Evolutionary conservation across 768 basidiomycete species (phyloP).

Genomic region (Tremella mesenterica): DNA sequence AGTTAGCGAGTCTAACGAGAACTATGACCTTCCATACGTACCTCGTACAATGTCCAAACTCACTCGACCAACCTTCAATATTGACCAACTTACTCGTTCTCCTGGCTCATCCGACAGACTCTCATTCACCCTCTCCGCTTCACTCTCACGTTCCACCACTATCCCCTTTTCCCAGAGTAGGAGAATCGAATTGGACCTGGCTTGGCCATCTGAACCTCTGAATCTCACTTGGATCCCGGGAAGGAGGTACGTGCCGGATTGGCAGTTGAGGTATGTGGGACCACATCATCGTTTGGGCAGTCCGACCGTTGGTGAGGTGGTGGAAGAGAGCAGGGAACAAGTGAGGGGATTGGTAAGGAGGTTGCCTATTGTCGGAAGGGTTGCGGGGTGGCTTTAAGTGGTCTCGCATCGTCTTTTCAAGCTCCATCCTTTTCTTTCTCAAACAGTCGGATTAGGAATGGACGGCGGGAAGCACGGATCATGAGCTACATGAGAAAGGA

Average conservation of each 20-base stretch:
- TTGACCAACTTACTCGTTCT: background rate
- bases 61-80: background rate
- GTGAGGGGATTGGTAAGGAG: background rate
- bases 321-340: background rate
- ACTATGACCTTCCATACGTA: background rate
- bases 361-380: background rate
- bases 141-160: background rate
- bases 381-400: background rate
- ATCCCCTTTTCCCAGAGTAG: background rate
- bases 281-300: too few relatives aligned
- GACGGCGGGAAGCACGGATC: too few relatives aligned
- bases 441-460: too few relatives aligned
- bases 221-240: background rate
- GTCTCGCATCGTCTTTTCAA: too few relatives aligned
- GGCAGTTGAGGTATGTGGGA: background rate
- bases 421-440: too few relatives aligned
- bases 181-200: conserved; percentile 1
- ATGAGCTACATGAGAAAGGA: too few relatives aligned
- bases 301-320: too few relatives aligned
- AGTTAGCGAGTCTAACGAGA: too few relatives aligned
- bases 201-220: background rate
- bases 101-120: background rate
- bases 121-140: background rate
- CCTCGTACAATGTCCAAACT: background rate
- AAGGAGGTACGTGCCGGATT: background rate